These are phyloP conservation scores for Hyaloscypha hepaticicola DNA, from an alignment of 495 filamentous ascomycete genomes.

Conservation along the genomic window DNA sequence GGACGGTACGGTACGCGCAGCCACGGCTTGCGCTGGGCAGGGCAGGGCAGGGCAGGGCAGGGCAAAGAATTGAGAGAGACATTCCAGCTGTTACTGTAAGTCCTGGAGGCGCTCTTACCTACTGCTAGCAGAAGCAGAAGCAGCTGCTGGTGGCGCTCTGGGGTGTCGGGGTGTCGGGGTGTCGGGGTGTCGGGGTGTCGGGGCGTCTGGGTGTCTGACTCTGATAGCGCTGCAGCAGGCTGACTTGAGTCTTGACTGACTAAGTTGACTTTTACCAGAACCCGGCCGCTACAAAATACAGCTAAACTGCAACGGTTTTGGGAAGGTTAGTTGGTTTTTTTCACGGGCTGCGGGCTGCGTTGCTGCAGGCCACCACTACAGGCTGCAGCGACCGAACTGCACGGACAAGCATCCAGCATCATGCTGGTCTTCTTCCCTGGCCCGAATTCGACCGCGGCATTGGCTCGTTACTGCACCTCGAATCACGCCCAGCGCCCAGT, in stretches of 20 bases:
- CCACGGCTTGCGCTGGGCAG: background rate
- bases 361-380: background rate
- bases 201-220: no score
- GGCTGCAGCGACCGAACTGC: background rate
- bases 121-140: background rate
- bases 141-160: background rate
- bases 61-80: background rate
- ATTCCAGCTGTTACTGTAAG: background rate
- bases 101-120: background rate
- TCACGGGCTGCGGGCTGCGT: background rate
- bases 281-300: background rate
- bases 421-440: background rate
- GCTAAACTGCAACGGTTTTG: background rate
- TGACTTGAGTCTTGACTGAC: no score
- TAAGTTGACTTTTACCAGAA: background rate
- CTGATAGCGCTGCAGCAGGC: no score
- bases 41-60: background rate
- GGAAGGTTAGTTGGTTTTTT: background rate
- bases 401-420: background rate
- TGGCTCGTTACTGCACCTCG: constrained; percentile 10
- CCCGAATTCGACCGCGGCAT: constrained; percentile 1
- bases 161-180: no score
- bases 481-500: background rate
- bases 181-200: no score
- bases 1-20: background rate